Conservation (phyloP, 1,284 basidiomycete genomes). For the Microbotryomycetes sp. region DNA sequence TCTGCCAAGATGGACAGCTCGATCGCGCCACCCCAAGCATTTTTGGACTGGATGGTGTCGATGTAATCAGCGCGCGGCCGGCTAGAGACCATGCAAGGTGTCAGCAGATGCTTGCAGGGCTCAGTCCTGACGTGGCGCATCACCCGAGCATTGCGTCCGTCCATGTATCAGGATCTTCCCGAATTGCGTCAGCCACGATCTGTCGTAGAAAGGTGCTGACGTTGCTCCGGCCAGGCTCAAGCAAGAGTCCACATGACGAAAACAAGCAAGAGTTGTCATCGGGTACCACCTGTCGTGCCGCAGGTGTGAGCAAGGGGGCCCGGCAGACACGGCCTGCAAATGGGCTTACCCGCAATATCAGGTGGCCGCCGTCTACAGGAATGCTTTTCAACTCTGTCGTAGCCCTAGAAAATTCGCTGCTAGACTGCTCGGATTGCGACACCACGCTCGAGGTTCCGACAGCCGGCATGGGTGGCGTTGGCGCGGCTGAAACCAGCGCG, state of each 20-base stretch:
- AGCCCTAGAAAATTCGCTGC: too few relatives aligned
- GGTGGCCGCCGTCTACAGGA: constrained; percentile 17
- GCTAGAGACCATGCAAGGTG: neutral
- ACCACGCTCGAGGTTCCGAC: too few relatives aligned
- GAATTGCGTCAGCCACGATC: constrained; percentile 76
- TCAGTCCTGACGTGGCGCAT: too few relatives aligned
- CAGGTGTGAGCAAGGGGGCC: neutral
- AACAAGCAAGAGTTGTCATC: constrained; percentile 66
- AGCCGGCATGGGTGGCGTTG: too few relatives aligned
- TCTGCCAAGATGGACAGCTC: constrained; percentile 59
- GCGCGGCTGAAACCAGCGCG: too few relatives aligned
- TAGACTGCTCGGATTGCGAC: neutral
- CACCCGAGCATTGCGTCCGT: constrained; percentile 78
- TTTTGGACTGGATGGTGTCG: constrained; percentile 63
- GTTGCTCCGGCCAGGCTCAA: constrained; percentile 67
- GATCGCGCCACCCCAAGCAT: constrained; percentile 89
- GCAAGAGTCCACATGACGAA: constrained; percentile 71
- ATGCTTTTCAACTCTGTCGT: too few relatives aligned
- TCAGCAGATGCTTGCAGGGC: neutral
- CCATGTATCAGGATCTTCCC: constrained; percentile 60
- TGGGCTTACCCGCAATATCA: constrained; percentile 19
- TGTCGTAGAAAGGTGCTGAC: constrained; percentile 42
- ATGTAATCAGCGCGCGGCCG: constrained; percentile 63
- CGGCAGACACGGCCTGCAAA: neutral
- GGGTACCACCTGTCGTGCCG: constrained; percentile 25